phyloP scores from a whole-genome alignment of 352 stramenopile species.

The Phytophthora kernoviae region DNA sequence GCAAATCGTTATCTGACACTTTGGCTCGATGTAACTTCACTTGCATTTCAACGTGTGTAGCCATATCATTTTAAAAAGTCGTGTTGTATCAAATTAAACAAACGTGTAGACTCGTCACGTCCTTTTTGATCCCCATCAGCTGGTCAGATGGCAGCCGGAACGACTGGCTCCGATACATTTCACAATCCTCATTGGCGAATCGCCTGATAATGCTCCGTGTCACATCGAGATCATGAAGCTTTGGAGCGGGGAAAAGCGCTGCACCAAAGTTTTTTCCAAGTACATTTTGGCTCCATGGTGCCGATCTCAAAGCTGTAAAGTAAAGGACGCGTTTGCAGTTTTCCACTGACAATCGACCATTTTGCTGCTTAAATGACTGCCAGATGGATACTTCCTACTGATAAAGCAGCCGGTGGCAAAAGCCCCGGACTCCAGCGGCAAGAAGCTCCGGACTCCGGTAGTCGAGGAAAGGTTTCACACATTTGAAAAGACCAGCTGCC shows the following conservation, averaged over 20 bases:
- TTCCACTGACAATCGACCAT: too few species aligned
- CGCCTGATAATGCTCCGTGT: neutral
- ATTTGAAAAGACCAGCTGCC: neutral
- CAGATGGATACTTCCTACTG: neutral
- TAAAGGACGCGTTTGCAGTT: neutral
- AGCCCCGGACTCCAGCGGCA: neutral
- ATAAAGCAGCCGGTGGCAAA: neutral
- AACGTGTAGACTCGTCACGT: neutral
- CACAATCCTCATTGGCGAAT: neutral
- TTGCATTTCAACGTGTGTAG: slow-evolving; percentile 16
- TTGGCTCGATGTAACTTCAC: too few species aligned
- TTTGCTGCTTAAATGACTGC: neutral
- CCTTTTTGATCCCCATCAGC: slow-evolving; percentile 14
- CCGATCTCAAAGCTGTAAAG: neutral
- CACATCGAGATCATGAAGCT: neutral
- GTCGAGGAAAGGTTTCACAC: neutral
- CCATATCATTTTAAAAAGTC: slow-evolving; percentile 15
- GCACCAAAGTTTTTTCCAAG: neutral
- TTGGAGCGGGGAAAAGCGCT: too few species aligned
- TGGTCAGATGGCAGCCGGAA: neutral
- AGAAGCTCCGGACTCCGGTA: neutral
- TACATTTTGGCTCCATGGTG: neutral
- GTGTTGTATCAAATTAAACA: too few species aligned
- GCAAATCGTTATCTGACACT: too few species aligned
- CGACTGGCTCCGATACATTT: neutral